phyloP scores from a whole-genome alignment of 2,329 filamentous ascomycete species.

The Mycosphaerella arachidis region DNA sequence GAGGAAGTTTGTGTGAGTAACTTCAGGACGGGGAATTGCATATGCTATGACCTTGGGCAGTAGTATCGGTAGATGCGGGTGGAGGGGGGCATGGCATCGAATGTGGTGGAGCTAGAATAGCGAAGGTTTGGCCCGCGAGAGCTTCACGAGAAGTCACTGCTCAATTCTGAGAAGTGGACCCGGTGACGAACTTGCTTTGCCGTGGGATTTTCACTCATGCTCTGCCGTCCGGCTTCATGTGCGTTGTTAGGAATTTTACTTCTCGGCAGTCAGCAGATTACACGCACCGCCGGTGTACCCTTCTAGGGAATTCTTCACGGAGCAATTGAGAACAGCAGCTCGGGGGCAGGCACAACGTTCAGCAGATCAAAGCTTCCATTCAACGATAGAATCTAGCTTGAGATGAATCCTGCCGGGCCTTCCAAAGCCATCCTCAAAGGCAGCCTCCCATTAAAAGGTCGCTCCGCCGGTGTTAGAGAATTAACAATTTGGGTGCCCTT shows the following conservation, averaged over 20 bases:
- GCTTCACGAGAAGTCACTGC: too few relatives aligned
- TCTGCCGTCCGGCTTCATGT: too few relatives aligned
- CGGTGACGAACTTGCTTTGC: too few relatives aligned
- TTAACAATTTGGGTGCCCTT: conserved; percentile 7
- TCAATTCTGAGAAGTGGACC: too few relatives aligned
- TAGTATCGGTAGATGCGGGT: background rate
- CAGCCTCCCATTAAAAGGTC: conserved; percentile 9
- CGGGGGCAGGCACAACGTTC: background rate
- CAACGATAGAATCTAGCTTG: conserved; percentile 12
- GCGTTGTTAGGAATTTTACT: too few relatives aligned
- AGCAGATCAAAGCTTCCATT: conserved; percentile 19
- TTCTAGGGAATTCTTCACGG: too few relatives aligned
- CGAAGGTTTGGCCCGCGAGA: too few relatives aligned
- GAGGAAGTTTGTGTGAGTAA: conserved; percentile 87
- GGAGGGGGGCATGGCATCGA: background rate
- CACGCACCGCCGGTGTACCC: too few relatives aligned
- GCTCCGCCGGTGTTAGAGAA: conserved; percentile 29
- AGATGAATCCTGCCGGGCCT: background rate
- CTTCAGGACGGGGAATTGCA: conserved; percentile 75
- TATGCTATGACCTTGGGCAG: conserved; percentile 73
- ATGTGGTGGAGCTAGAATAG: background rate
- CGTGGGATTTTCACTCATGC: too few relatives aligned
- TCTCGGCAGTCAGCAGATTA: too few relatives aligned
- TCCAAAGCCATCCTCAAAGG: conserved; percentile 24
- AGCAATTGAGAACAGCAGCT: too few relatives aligned